Conservation (phyloP, 139 green algal genomes). For the Closterium sp. region DNA sequence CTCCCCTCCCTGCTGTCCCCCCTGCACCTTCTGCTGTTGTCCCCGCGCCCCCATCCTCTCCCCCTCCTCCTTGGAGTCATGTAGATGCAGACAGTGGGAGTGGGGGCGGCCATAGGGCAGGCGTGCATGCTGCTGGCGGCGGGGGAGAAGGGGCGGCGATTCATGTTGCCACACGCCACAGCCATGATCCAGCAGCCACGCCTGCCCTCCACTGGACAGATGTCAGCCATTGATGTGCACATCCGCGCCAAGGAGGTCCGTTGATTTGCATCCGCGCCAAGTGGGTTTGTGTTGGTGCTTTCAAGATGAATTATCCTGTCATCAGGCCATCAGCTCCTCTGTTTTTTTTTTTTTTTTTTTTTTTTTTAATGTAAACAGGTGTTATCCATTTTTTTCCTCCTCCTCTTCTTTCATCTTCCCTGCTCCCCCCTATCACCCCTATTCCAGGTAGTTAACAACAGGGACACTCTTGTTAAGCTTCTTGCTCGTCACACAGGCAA, state of each 20-base stretch:
- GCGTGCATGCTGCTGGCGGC: constrained; percentile 79
- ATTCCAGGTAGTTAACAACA: constrained; percentile 44
- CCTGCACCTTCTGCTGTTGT: background rate
- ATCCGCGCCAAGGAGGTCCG: constrained; percentile 94
- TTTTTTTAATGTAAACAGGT: no score
- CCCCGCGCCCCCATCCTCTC: no score
- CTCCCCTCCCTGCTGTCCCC: background rate
- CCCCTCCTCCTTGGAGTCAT: no score
- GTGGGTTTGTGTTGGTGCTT: no score
- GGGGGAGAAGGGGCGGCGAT: constrained; percentile 74
- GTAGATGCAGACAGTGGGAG: constrained; percentile 53
- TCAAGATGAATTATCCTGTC: no score
- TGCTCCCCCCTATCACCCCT: background rate
- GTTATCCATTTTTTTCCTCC: no score
- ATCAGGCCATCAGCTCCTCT: no score
- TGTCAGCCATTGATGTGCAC: constrained; percentile 90
- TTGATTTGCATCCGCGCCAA: background rate
- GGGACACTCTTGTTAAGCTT: constrained; percentile 38
- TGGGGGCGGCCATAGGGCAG: constrained; percentile 67
- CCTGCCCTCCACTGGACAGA: constrained; percentile 85
- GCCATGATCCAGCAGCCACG: constrained; percentile 98
- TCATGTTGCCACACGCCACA: constrained; percentile 83
- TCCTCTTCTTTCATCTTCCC: background rate
- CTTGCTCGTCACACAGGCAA: constrained; percentile 44
- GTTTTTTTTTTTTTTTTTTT: background rate